Percentiles rank a stretch among this genome's conserved stretches.
phyloP scores from a whole-genome alignment of 1,284 basidiomycete genomes.

The Singerocomus rubriflavus region DNA sequence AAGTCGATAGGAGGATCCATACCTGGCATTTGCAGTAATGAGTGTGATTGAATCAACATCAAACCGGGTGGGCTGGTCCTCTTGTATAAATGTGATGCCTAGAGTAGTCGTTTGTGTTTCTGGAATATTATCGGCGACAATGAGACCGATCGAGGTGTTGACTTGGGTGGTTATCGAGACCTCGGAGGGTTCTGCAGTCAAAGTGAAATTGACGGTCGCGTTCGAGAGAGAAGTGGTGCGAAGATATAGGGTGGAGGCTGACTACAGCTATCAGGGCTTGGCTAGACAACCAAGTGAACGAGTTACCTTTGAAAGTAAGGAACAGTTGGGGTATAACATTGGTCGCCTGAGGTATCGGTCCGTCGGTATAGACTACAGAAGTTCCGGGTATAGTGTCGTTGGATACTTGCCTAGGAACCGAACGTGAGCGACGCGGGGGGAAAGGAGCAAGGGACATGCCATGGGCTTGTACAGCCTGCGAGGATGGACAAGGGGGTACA shows the following conservation, averaged over 20 bases:
- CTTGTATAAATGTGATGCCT: slow-evolving; percentile 41
- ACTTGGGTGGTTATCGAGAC: slow-evolving; percentile 25
- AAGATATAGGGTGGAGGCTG: slow-evolving; percentile 47
- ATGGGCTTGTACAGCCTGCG: slow-evolving; percentile 43
- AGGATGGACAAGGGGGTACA: slow-evolving; percentile 36
- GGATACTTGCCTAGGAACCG: slow-evolving; percentile 9
- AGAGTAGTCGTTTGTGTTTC: slow-evolving; percentile 41
- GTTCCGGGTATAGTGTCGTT: slow-evolving; percentile 26
- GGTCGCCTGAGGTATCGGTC: slow-evolving; percentile 34
- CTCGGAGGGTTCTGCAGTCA: slow-evolving; percentile 38
- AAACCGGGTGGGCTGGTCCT: slow-evolving; percentile 30
- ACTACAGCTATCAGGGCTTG: not conserved
- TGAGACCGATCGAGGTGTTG: slow-evolving; percentile 31
- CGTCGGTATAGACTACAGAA: slow-evolving; percentile 38
- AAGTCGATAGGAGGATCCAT: slow-evolving; percentile 19
- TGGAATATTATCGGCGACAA: slow-evolving; percentile 38
- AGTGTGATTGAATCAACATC: slow-evolving; percentile 43
- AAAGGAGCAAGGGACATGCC: slow-evolving; percentile 34
- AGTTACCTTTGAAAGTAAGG: slow-evolving; percentile 47
- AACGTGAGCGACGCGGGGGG: not conserved
- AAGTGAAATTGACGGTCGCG: slow-evolving; percentile 48
- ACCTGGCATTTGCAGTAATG: slow-evolving; percentile 40
- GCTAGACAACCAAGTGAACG: not conserved
- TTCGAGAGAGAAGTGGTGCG: slow-evolving; percentile 44
- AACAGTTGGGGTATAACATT: slow-evolving; percentile 53